These are phyloP conservation scores for Theileria sp. DNA, from an alignment of 169 alveolate genomes.

Conservation along the genomic window DNA sequence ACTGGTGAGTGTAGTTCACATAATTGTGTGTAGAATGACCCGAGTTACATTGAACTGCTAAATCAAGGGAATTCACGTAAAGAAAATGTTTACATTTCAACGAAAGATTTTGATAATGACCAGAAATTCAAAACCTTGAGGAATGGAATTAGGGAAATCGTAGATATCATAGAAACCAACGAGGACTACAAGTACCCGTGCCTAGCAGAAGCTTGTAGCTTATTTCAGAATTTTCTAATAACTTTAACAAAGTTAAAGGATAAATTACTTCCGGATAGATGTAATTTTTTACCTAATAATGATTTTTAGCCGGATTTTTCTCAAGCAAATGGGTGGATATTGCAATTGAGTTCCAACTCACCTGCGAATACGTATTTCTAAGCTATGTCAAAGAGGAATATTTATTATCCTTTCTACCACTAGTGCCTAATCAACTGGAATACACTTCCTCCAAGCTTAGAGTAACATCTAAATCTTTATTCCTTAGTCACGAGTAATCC, in stretches of 20 bases:
- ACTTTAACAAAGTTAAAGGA: constrained; percentile 25
- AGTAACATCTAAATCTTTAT: neutral
- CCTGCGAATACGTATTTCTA: constrained; percentile 67
- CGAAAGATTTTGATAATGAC: neutral
- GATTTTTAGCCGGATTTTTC: constrained; percentile 62
- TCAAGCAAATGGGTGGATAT: constrained; percentile 64
- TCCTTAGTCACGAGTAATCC: neutral
- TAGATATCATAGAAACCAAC: neutral
- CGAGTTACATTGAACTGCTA: neutral
- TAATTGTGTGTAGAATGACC: constrained; percentile 3
- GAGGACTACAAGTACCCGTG: constrained; percentile 6
- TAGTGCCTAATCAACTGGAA: constrained; percentile 61
- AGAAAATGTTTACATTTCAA: neutral
- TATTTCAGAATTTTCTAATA: neutral
- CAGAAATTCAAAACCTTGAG: neutral
- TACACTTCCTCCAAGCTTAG: constrained; percentile 58
- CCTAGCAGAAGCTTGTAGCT: neutral
- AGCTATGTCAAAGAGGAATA: constrained; percentile 36
- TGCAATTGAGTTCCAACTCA: constrained; percentile 62
- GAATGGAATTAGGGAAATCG: neutral
- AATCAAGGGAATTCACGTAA: neutral
- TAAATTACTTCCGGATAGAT: constrained; percentile 12
- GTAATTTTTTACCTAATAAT: neutral
- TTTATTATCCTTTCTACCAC: constrained; percentile 30
- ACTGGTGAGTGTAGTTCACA: neutral